Conservation (phyloP, 805 yeast genomes). For the Candida broadrunensis region DNA sequence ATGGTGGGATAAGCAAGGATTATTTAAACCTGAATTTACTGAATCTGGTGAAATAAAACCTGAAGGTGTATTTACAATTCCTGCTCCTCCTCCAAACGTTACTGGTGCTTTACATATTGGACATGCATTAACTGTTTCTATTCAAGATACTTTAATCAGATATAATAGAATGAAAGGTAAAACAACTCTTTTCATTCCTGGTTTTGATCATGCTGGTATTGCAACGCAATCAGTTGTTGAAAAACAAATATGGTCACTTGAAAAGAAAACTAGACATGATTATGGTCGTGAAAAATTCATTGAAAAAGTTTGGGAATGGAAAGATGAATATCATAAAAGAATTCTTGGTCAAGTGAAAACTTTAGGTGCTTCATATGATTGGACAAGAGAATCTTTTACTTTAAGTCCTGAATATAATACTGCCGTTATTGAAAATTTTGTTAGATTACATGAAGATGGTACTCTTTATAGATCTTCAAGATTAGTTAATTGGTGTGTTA, state of each 20-base stretch:
- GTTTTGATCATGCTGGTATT: slow-evolving; percentile 99
- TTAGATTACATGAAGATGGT: slow-evolving; percentile 89
- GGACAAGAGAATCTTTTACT: slow-evolving; percentile 94
- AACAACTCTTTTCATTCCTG: slow-evolving; percentile 89
- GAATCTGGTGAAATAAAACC: slow-evolving; percentile 73
- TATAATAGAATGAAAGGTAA: slow-evolving; percentile 97
- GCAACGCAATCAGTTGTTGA: slow-evolving; percentile 98
- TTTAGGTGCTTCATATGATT: slow-evolving; percentile 96
- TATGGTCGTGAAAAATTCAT: slow-evolving; percentile 88
- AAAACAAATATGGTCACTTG: slow-evolving; percentile 87
- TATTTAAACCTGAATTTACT: slow-evolving; percentile 82
- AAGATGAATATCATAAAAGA: slow-evolving; percentile 83
- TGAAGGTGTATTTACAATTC: slow-evolving; percentile 83
- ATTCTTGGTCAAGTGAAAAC: slow-evolving; percentile 81
- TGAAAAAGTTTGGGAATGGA: slow-evolving; percentile 96
- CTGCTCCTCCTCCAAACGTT: slow-evolving; percentile 99
- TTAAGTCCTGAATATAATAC: slow-evolving; percentile 72
- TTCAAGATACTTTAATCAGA: slow-evolving; percentile 91
- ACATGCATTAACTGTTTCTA: slow-evolving; percentile 92
- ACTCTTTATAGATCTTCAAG: slow-evolving; percentile 91
- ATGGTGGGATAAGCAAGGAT: slow-evolving; percentile 93
- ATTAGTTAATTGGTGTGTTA: slow-evolving; percentile 94
- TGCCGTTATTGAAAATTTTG: slow-evolving; percentile 89
- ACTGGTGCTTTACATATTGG: slow-evolving; percentile 99
- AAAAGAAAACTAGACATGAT: slow-evolving; percentile 90